Percentiles rank a stretch among this genome's conserved stretches.
Conservation (phyloP, 495 filamentous ascomycete species). For the Trichoderma erinaceum region DNA sequence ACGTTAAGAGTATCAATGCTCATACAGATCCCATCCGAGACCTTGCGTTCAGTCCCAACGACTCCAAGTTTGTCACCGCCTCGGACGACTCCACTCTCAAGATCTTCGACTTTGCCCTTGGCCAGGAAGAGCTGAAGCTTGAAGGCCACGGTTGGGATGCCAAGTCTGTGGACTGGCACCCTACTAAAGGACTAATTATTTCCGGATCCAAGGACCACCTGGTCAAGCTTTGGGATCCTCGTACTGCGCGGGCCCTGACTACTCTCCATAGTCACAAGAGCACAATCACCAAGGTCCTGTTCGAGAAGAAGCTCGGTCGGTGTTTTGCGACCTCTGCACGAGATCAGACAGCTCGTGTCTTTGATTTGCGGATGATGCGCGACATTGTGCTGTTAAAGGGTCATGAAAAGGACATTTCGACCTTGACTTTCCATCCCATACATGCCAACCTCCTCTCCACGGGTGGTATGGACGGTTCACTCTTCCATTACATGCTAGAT, state of each 20-base stretch:
- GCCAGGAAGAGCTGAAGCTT: constrained; percentile 70
- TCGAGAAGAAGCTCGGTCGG: constrained; percentile 74
- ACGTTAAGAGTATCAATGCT: constrained; percentile 88
- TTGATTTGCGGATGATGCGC: constrained; percentile 96
- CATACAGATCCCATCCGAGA: constrained; percentile 86
- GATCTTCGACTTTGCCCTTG: constrained; percentile 93
- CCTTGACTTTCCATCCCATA: constrained; percentile 87
- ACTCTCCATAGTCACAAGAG: constrained; percentile 98
- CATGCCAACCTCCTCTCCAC: constrained; percentile 85
- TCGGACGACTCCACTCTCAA: constrained; percentile 89
- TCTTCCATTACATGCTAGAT: constrained; percentile 88
- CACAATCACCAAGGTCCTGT: constrained; percentile 80
- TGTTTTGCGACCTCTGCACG: constrained; percentile 87
- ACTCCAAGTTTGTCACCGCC: constrained; percentile 91
- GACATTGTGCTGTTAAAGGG: constrained; percentile 87
- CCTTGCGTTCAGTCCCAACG: constrained; percentile 86
- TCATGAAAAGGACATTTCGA: constrained; percentile 92
- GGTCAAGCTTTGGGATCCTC: constrained; percentile 95
- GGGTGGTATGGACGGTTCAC: constrained; percentile 78
- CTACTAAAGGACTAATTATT: constrained; percentile 86
- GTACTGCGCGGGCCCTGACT: constrained; percentile 80
- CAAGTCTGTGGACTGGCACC: constrained; percentile 95
- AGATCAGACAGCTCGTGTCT: constrained; percentile 85
- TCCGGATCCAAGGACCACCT: constrained; percentile 96
- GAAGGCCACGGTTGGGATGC: constrained; percentile 94